Evolutionary conservation across 2,329 filamentous ascomycete genomes (phyloP).

Genomic region (Paecilomyces formosus): DNA sequence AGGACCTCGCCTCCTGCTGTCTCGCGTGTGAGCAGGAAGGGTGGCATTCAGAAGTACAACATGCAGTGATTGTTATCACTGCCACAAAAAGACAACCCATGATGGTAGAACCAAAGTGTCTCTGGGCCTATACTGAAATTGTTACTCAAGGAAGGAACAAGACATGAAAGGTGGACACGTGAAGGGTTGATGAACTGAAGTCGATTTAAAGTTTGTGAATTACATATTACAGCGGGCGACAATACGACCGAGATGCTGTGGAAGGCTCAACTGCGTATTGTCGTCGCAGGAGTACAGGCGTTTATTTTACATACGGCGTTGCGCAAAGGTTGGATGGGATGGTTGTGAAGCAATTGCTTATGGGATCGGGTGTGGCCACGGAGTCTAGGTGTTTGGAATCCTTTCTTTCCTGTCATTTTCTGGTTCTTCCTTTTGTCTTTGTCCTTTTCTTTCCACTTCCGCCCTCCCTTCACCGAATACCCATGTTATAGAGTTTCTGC

Average conservation of each 20-base stretch:
- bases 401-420: not conserved
- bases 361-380: not conserved
- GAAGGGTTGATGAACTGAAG: not conserved
- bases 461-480: not conserved
- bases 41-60: slow-evolving; percentile 4
- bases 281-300: not conserved
- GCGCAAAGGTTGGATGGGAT: not conserved
- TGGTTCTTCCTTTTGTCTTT: not conserved
- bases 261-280: not conserved
- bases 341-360: not conserved
- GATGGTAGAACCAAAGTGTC: too few species aligned
- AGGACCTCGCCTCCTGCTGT: not conserved
- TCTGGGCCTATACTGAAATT: not conserved
- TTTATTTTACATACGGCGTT: not conserved
- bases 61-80: not conserved
- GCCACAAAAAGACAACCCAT: not conserved
- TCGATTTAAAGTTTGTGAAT: not conserved
- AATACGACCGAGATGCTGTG: not conserved
- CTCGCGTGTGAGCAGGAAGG: slow-evolving; percentile 1
- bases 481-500: not conserved
- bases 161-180: not conserved
- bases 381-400: not conserved
- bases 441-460: not conserved
- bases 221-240: not conserved
- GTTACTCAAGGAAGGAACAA: not conserved